Percentiles rank a stretch among this genome's conserved stretches.
phyloP scores from a whole-genome alignment of 345 rosid genomes.

The Eucalyptus sp. region DNA sequence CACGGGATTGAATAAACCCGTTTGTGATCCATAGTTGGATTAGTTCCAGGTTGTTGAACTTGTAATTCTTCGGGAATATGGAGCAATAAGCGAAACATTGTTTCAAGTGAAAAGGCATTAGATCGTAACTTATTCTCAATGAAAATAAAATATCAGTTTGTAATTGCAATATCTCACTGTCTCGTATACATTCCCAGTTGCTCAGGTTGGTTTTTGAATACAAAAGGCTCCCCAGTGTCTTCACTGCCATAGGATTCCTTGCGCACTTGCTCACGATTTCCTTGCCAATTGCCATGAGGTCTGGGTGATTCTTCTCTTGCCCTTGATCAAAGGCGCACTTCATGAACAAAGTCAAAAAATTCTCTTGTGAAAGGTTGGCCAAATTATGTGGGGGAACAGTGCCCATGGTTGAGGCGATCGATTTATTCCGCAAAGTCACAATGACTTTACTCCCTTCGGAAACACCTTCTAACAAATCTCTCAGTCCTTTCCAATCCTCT shows the following conservation, averaged over 20 bases:
- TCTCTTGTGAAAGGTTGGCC: background rate
- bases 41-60: background rate
- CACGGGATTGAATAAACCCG: background rate
- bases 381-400: background rate
- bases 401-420: background rate
- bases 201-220: background rate
- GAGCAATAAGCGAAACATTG: conserved; percentile 24
- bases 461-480: background rate
- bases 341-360: background rate
- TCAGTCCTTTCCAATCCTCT: background rate
- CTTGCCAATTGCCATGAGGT: background rate
- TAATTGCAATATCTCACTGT: conserved; percentile 1
- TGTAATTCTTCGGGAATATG: conserved; percentile 9
- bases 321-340: background rate
- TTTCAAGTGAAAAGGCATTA: conserved; percentile 21
- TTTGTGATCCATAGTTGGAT: conserved; percentile 3
- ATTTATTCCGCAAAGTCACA: background rate
- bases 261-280: background rate
- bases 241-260: conserved; percentile 10
- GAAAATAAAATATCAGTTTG: background rate
- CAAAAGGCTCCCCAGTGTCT: background rate
- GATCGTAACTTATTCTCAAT: conserved; percentile 12
- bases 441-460: background rate
- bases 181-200: background rate
- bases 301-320: background rate